Base-by-base conservation (phyloP, 805 yeast species). In the Komagataella populi region DNA sequence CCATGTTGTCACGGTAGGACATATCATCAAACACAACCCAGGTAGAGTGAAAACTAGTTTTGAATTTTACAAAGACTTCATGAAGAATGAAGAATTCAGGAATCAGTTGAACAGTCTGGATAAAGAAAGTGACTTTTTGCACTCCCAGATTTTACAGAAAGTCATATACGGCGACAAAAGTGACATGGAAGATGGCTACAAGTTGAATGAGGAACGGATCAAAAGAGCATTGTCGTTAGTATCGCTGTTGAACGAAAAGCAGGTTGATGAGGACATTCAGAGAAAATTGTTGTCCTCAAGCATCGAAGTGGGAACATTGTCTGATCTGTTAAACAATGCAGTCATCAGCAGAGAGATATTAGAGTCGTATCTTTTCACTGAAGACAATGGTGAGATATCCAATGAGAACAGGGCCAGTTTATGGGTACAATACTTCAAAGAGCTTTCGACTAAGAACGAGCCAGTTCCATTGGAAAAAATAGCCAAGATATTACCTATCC, bases 41-140 rank as follows among this genome's bases (percentile, higher is more conserved):
- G 71, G 70, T 7, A 58, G 72, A 52, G 68, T 66, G 16, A 55
- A 55, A 43, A 56, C 67, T 10, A 60, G 63, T 46, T 67, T 63
- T 62, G 69, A 66, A 49, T 39, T 67, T 12, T 66, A 54, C 20
- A 39, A 22, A 10, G 56, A 51, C n/a, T 50, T 54, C n/a, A 6
- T 46, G 36, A 17, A 23, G 45, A 45, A 7, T 7, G 47, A 48
- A 45, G 30, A 43, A 17, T 23, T 50, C 12, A 14, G 4, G n/a
- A 30, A 10, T 14, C 39, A 30, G 39, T 30, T 30, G 39, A 30
- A 30, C 10, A 30, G 39, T 8, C 12, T 12, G 6, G 14, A 30
- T 14, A 14, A 30, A 30, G 39, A 30, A 12, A 30, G 39, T 30
- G 39, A 30, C 5, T 30, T 30, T 4, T 30, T 30, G 39, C 22